Base-by-base conservation (phyloP, 352 stramenopile genomes). In the Globisporangium sylvaticum region DNA sequence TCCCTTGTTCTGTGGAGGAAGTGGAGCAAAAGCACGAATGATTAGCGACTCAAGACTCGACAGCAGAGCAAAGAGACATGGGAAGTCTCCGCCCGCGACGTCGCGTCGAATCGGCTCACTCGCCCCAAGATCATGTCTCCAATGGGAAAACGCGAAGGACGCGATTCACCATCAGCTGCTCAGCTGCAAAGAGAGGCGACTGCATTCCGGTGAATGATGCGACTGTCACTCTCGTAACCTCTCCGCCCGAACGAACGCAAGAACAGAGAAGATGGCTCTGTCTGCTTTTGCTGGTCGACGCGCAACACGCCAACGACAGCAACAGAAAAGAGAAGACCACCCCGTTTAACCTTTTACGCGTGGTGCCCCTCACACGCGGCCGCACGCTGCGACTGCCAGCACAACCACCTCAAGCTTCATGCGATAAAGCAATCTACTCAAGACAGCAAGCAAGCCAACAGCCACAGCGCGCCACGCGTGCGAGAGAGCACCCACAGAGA, bases 401-500 rank as follows among this genome's bases (percentile, higher is more conserved):
- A 44, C 6, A 48, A 50, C 42, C 42, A 24, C 6, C 7, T 50
- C 42, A n/a, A 50, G 42, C 24, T n/a, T 31, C 50, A 57, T 31
- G 50, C 24, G 32, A 20, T 29, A 27, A 20, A 44, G 42, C 25
- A 44, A 24, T 31, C 8, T 20, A 48, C 29, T n/a, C 32, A 14
- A 34, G 31, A 34, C 14, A 27, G 8, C 57, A 67, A 8, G 6
- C 25, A 37, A 8, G 20, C 15, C 18, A 24, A 6, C 39, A 57
- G 37, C 29, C 10, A 39, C 32, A 48, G 42, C 18, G 24, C 24
- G 48, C 61, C 48, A 53, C 60, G 64, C 53, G 42, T 20, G 39
- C 34, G 31, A 37, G 56, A 53, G 20, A 42, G 65, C 67, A 73
- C 73, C 83, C 79, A 90, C 87, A 95, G 84, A 94, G 84, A 95